A percentile compares a stretch with the other conserved stretches of the same genome.
These are phyloP conservation scores for Rhynchosporium graminicola DNA, from an alignment of 2,329 filamentous ascomycete species.

Conservation along the genomic window DNA sequence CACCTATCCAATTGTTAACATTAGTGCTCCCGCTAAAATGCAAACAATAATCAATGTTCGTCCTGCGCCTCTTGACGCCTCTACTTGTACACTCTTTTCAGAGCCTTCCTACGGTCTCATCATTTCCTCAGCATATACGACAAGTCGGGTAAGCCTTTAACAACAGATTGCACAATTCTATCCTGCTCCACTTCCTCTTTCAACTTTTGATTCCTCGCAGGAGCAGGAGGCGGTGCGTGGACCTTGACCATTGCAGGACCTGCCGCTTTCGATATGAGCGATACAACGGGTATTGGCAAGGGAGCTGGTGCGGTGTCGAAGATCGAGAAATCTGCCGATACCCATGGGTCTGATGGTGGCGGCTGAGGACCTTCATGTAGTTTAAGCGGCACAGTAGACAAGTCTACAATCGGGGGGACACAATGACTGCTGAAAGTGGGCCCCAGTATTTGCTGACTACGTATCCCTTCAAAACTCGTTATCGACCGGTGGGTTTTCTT, in stretches of 20 bases:
- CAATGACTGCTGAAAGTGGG: neutral
- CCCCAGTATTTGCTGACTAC: neutral
- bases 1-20: constrained; percentile 9
- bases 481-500: constrained; percentile 17
- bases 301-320: constrained; percentile 36
- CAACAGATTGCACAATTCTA: constrained; percentile 37
- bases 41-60: neutral
- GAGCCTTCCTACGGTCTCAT: neutral
- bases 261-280: constrained; percentile 2
- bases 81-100: neutral
- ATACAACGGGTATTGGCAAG: constrained; percentile 3
- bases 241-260: constrained; percentile 16
- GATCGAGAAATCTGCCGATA: constrained; percentile 42
- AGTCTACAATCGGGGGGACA: neutral
- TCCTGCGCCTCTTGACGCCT: neutral
- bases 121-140: constrained; percentile 41
- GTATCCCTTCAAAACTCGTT: constrained; percentile 18
- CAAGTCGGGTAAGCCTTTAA: constrained; percentile 41
- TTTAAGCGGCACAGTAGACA: neutral
- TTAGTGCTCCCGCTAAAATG: constrained; percentile 13
- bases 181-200: constrained; percentile 40
- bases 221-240: constrained; percentile 15
- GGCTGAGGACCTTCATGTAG: neutral
- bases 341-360: constrained; percentile 38
- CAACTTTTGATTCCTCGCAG: constrained; percentile 27